Percentiles rank a stretch among this genome's conserved stretches.
These are phyloP conservation scores for Hanseniaspora mollemarum DNA, from an alignment of 805 yeast genomes.

Conservation along the genomic window DNA sequence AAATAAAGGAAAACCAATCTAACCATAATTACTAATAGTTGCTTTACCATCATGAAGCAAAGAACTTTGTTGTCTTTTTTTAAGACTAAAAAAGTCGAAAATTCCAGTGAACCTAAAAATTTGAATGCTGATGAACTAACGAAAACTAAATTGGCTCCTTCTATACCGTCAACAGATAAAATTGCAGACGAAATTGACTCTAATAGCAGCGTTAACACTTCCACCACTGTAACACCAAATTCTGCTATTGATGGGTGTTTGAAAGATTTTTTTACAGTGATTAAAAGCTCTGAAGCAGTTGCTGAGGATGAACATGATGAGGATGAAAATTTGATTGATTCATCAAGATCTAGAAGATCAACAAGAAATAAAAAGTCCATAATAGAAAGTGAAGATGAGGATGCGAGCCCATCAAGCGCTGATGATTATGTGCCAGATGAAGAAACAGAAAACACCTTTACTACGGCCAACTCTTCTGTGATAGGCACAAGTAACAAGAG, in stretches of 20 bases:
- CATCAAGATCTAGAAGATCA: background rate
- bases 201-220: constrained; percentile 18
- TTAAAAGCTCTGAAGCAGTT: constrained; percentile 13
- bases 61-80: constrained; percentile 30
- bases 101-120: background rate
- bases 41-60: constrained; percentile 32
- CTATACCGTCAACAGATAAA: constrained; percentile 19
- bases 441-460: background rate
- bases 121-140: too few relatives aligned
- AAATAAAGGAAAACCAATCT: background rate
- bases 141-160: background rate
- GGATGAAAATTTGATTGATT: constrained; percentile 19
- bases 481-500: background rate
- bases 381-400: constrained; percentile 11
- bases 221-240: constrained; percentile 14
- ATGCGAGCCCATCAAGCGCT: constrained; percentile 14
- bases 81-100: constrained; percentile 19
- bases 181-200: constrained; percentile 18
- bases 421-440: background rate
- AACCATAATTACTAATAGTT: too few relatives aligned
- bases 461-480: background rate
- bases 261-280: background rate
- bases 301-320: constrained; percentile 32
- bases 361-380: background rate
- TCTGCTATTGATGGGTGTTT: constrained; percentile 8